Evolutionary conservation across 805 yeast genomes (phyloP).

Genomic region (Spathaspora hagerdaliae): DNA sequence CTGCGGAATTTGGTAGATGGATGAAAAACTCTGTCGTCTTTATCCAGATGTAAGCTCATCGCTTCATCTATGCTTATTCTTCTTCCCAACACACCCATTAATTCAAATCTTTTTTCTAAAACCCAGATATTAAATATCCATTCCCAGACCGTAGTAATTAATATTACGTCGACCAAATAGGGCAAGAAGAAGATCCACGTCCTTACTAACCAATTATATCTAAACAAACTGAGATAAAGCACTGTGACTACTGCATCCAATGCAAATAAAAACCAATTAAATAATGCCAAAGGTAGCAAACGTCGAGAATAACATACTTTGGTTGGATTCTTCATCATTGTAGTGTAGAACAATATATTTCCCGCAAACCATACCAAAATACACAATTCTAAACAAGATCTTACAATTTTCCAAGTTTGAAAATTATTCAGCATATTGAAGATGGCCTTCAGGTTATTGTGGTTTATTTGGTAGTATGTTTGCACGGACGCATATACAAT

Average conservation of each 20-base stretch:
- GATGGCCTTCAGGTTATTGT: constrained; percentile 3
- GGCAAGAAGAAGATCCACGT: constrained; percentile 48
- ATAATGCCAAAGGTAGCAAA: constrained; percentile 46
- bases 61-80: constrained; percentile 46
- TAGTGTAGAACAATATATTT: constrained; percentile 35
- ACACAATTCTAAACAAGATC: constrained; percentile 22
- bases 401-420: constrained; percentile 23
- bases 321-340: constrained; percentile 30
- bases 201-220: constrained; percentile 33
- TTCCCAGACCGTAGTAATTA: constrained; percentile 60
- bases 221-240: constrained; percentile 23
- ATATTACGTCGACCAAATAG: constrained; percentile 43
- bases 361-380: constrained; percentile 27
- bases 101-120: constrained; percentile 47
- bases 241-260: constrained; percentile 31
- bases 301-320: constrained; percentile 43
- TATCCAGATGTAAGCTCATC: constrained; percentile 6
- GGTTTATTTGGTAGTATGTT: constrained; percentile 10
- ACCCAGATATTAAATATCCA: constrained; percentile 56
- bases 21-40: constrained; percentile 1
- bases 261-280: constrained; percentile 37
- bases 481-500: constrained; percentile 17
- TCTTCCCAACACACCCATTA: constrained; percentile 60
- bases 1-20: background rate
- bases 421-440: background rate